Conservation (phyloP, 192 early-diverging fungal species). For the Linnemannia zychae region DNA sequence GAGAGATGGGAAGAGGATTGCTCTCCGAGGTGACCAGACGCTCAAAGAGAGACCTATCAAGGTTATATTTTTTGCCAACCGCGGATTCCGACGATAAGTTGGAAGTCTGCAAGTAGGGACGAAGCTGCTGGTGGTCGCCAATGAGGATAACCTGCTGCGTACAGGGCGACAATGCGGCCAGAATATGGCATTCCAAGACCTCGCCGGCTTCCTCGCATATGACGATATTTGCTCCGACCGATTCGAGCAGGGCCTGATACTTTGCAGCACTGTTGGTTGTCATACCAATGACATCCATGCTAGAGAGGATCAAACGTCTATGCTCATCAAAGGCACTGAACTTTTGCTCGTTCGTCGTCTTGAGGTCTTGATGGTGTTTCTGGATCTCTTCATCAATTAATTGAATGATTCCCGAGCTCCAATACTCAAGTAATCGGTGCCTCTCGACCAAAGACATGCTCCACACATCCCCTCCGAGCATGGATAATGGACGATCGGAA, state of each 20-base stretch:
- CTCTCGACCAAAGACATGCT: not conserved
- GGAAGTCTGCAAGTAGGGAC: conserved; percentile 24
- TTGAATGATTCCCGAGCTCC: not conserved
- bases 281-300: conserved; percentile 57
- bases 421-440: not conserved
- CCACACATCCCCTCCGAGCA: not conserved
- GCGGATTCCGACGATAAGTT: conserved; percentile 44
- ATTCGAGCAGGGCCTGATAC: conserved; percentile 45
- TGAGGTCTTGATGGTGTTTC: not conserved
- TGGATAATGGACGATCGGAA: not conserved
- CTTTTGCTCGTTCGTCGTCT: not conserved
- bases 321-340: not conserved
- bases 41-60: conserved; percentile 64
- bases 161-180: conserved; percentile 49
- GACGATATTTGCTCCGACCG: conserved; percentile 57
- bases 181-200: conserved; percentile 65
- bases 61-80: conserved; percentile 40
- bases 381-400: not conserved
- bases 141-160: conserved; percentile 67
- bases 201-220: conserved; percentile 69
- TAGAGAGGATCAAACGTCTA: not conserved
- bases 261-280: conserved; percentile 64
- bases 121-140: conserved; percentile 55
- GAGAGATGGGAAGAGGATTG: conserved; percentile 27
- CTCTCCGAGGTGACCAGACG: conserved; percentile 40